These are phyloP conservation scores for Saccharomycopsis fibuligera DNA, from an alignment of 805 yeast species.

Conservation along the genomic window DNA sequence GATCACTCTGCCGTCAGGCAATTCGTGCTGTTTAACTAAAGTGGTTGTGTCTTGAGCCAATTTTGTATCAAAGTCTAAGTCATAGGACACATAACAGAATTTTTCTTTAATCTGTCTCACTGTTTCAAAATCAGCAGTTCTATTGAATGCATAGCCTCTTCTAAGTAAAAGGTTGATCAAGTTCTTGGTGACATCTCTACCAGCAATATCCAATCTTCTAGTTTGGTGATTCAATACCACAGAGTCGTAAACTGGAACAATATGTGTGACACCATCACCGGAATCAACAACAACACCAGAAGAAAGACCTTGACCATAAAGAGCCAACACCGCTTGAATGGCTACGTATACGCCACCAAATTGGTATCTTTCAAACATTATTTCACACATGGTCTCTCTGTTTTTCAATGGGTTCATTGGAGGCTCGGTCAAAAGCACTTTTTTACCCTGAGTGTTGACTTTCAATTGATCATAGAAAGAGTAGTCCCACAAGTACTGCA, in stretches of 20 bases:
- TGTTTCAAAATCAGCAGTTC: constrained; percentile 98
- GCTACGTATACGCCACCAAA: constrained; percentile 94
- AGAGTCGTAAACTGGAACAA: constrained; percentile 96
- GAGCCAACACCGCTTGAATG: constrained; percentile 94
- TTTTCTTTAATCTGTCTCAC: constrained; percentile 97
- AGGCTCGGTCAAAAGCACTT: constrained; percentile 89
- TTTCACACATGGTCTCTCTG: constrained; percentile 85
- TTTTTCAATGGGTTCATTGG: constrained; percentile 95
- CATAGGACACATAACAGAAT: constrained; percentile 91
- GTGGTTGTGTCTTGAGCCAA: constrained; percentile 94
- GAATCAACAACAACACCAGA: constrained; percentile 98
- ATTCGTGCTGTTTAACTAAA: constrained; percentile 81
- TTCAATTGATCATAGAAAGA: constrained; percentile 90
- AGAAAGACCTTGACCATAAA: constrained; percentile 93
- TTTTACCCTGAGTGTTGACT: constrained; percentile 67
- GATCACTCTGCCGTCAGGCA: constrained; percentile 94
- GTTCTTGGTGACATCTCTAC: constrained; percentile 96
- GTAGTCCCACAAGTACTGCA: constrained; percentile 98
- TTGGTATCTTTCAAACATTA: constrained; percentile 85
- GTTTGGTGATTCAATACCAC: constrained; percentile 94
- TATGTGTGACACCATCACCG: constrained; percentile 98
- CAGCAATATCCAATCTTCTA: constrained; percentile 91
- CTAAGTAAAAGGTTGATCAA: constrained; percentile 84
- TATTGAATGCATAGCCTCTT: constrained; percentile 95
- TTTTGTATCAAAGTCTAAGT: constrained; percentile 80